Evolutionary conservation across 768 basidiomycete species (phyloP), one percentile per base, ranked within the genome.

Genomic region (Exidia glandulosa): DNA sequence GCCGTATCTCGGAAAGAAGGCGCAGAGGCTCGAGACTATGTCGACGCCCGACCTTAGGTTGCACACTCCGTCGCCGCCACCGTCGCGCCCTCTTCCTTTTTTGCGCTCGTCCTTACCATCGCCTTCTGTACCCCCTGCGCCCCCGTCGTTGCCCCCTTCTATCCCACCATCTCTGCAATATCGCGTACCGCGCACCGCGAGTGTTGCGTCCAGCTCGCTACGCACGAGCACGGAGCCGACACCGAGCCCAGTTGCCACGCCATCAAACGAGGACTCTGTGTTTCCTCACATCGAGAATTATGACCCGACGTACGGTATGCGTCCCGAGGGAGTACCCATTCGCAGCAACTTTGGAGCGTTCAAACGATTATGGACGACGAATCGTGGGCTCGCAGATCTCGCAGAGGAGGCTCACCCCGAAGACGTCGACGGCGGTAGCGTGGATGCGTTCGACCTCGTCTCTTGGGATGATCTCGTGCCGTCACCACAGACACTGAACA

Each of bases 281-380:
- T 80, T 83, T 59, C 81, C 82, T 23, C 81, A 82, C 33, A 76
- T 93, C 32, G 94, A 96, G 73, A 85, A 89, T 62, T 96, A 90
- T 70, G 95, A 98, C 67, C 95, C 94, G 1, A 97, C 95, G 0
- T 97, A 99, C 68, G 95, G 95, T 16, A 76, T 98, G 13, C 86
- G 95, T 29, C 92, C 93, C 0, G 94, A 97, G 67, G 89, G 90
- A 2, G 76, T 95, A 2, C 94, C 94, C 0, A 79, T 81, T 1
- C 94, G 92, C 73, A 87, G 86, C 61, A 81, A 85, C 3, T 96
- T 94, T 70, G 78, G 80, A 50, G 81, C 81, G 6, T 94, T 96
- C 64, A 31, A 59, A 37, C 32, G 33, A 52, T 57, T 65, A 25
- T 62, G 89, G 62, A 73, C 74, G 7, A 80, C 80, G 3, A 82